Percentiles rank a stretch among this genome's conserved stretches.
Evolutionary conservation across 2,329 filamentous ascomycete species (phyloP).

Genomic region (Talaromyces sp.): DNA sequence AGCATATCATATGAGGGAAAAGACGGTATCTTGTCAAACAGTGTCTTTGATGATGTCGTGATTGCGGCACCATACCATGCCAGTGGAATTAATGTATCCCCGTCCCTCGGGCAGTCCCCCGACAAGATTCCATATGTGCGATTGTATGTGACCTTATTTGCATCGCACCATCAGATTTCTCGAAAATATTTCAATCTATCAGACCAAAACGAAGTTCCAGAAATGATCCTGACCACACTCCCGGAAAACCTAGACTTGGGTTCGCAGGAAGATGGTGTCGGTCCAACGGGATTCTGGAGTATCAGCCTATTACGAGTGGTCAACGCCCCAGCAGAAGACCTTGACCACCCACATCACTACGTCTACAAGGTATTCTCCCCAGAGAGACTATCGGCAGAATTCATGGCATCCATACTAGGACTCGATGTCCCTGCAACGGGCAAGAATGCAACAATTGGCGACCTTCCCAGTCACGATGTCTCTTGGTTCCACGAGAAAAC

Average conservation of each 20-base stretch:
- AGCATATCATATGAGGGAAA: constrained; percentile 35
- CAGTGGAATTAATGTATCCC: constrained; percentile 56
- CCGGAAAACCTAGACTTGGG: constrained; percentile 45
- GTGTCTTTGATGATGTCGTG: constrained; percentile 69
- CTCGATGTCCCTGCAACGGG: constrained; percentile 24
- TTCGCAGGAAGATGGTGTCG: constrained; percentile 51
- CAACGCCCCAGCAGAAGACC: constrained; percentile 47
- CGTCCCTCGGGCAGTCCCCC: constrained; percentile 48
- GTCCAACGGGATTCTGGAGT: constrained; percentile 76
- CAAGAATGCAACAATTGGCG: constrained; percentile 24
- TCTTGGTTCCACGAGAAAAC: constrained; percentile 72
- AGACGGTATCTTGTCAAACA: constrained; percentile 14
- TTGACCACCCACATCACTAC: constrained; percentile 39
- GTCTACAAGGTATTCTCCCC: constrained; percentile 66
- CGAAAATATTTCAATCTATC: constrained; percentile 66
- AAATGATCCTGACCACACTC: constrained; percentile 77
- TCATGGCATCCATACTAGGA: constrained; percentile 47
- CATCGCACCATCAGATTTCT: constrained; percentile 68
- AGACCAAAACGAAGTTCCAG: constrained; percentile 53
- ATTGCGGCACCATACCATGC: constrained; percentile 82
- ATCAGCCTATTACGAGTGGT: constrained; percentile 67
- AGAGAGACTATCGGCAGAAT: constrained; percentile 39
- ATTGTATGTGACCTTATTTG: constrained; percentile 84
- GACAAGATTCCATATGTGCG: constrained; percentile 79
- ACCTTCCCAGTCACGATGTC: constrained; percentile 44